Conservation (phyloP, 371 early-diverging fungal genomes). For the Rhizopus arrhizus region DNA sequence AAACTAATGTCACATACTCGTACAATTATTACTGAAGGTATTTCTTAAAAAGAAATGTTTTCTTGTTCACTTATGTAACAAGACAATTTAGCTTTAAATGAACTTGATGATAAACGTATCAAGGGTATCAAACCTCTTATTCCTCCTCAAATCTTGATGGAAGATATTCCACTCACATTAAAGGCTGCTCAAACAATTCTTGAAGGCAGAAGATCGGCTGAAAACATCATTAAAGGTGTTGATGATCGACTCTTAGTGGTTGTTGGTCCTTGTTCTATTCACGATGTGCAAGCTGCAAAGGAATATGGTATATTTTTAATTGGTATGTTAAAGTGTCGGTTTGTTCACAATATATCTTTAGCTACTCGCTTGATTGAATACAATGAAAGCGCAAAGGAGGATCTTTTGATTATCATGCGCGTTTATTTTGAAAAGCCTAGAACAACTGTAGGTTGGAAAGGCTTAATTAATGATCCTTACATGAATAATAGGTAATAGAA, state of each 20-base stretch:
- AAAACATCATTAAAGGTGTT: constrained; percentile 71
- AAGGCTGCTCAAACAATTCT: constrained; percentile 55
- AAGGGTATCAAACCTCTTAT: constrained; percentile 87
- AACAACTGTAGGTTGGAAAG: constrained; percentile 95
- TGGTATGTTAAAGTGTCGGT: no score
- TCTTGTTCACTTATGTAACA: not conserved
- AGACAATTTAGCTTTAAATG: constrained; percentile 71
- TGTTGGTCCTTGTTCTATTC: constrained; percentile 91
- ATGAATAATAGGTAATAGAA: constrained; percentile 54
- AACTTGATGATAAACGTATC: constrained; percentile 92
- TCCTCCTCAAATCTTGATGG: constrained; percentile 93
- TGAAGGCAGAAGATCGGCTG: constrained; percentile 54
- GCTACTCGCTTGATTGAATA: constrained; percentile 57
- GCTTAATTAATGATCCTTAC: constrained; percentile 79
- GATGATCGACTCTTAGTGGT: constrained; percentile 83
- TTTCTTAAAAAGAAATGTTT: not conserved
- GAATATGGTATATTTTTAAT: constrained; percentile 70
- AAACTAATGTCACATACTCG: constrained; percentile 26
- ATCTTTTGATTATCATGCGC: constrained; percentile 86
- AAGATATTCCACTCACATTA: constrained; percentile 77
- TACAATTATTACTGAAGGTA: constrained; percentile 33
- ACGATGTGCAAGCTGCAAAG: constrained; percentile 82
- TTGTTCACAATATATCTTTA: constrained; percentile 9
- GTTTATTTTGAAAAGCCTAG: constrained; percentile 95
- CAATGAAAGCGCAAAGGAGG: constrained; percentile 62